Evolutionary conservation across 495 filamentous ascomycete species (phyloP).

Genomic region (Acidomyces sp.): DNA sequence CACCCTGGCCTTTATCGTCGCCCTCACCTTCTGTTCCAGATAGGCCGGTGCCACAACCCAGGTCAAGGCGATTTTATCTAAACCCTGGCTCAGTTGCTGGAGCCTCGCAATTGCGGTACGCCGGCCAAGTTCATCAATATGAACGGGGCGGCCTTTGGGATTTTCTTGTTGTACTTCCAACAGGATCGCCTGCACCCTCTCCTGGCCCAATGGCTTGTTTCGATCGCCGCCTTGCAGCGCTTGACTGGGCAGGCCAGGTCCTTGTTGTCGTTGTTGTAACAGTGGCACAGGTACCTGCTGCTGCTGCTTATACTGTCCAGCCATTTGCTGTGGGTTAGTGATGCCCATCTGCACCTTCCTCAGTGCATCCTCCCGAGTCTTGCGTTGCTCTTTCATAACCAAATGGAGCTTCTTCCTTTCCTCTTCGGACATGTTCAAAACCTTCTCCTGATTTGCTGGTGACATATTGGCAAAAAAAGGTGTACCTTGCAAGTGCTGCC

Average conservation of each 20-base stretch:
- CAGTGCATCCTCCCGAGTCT: constrained; percentile 11
- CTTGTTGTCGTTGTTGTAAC: neutral
- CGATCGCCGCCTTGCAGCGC: too few relatives aligned
- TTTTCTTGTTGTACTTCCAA: constrained; percentile 1
- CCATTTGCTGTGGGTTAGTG: constrained; percentile 3
- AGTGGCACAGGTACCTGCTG: neutral
- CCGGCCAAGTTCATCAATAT: neutral
- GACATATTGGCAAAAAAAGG: neutral
- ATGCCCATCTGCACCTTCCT: constrained; percentile 21
- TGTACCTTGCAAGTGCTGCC: constrained; percentile 35
- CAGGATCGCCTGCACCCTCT: constrained; percentile 5
- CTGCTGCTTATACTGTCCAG: neutral
- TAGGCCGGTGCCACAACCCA: constrained; percentile 1
- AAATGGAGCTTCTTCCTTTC: too few relatives aligned
- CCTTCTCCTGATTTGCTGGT: constrained; percentile 15
- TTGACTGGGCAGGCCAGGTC: constrained; percentile 3
- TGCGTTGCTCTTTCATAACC: constrained; percentile 39
- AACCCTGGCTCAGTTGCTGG: neutral
- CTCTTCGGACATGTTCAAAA: too few relatives aligned
- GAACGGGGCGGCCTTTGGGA: constrained; percentile 14
- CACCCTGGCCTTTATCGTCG: constrained; percentile 7
- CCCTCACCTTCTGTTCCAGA: neutral
- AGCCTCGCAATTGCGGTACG: constrained; percentile 5
- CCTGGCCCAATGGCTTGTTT: neutral
- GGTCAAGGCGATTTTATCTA: constrained; percentile 1